Evolutionary conservation across 768 basidiomycete species (phyloP).

Genomic region (Rhodotorula graminis): DNA sequence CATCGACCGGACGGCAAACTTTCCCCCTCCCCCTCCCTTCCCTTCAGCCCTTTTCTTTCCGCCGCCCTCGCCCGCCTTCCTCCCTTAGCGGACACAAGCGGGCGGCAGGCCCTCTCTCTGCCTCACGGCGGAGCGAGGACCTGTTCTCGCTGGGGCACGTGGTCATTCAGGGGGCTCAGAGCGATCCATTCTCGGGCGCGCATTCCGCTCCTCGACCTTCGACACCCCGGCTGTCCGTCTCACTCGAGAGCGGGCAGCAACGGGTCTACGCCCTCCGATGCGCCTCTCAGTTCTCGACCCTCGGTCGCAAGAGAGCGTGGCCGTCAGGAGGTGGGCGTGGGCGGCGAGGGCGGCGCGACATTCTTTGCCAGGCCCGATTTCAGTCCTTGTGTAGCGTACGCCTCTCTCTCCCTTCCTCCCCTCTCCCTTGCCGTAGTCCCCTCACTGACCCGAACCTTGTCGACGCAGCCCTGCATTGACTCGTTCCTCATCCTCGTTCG

Average conservation of each 20-base stretch:
- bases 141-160: neutral
- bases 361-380: neutral
- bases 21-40: neutral
- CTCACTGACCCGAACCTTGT: too few species aligned
- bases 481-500: too few species aligned
- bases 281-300: too few species aligned
- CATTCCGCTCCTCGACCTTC: neutral
- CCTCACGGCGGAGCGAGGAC: too few species aligned
- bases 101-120: neutral
- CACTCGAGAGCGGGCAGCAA: neutral
- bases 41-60: neutral
- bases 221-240: neutral
- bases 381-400: neutral
- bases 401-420: neutral
- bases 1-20: neutral
- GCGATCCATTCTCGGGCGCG: neutral
- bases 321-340: slow-evolving; percentile 1
- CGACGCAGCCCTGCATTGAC: too few species aligned
- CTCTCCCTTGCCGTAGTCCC: too few species aligned
- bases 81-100: neutral
- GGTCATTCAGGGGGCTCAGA: slow-evolving; percentile 14
- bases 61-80: neutral
- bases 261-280: neutral
- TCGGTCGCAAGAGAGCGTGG: too few species aligned
- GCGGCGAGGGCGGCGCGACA: neutral